Conservation (phyloP, 2,329 filamentous ascomycete species). For the Colletotrichum tropicale region DNA sequence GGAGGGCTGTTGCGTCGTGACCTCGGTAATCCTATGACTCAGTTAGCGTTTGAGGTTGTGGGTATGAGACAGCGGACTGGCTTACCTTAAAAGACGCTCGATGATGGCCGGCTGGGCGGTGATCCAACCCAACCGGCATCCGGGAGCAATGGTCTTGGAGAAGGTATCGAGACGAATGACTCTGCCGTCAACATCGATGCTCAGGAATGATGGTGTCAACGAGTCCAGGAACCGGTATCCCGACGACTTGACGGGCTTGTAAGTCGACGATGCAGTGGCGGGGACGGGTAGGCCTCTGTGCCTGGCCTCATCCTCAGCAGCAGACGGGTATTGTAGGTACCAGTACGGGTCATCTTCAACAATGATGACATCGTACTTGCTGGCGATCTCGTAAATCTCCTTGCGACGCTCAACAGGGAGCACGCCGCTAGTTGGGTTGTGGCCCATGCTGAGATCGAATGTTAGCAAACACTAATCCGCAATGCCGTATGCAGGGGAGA, state of each 20-base stretch:
- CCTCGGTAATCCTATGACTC: conserved; percentile 71
- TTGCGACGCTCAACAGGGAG: conserved; percentile 75
- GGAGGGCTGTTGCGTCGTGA: conserved; percentile 80
- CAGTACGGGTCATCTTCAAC: conserved; percentile 96
- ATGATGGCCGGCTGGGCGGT: conserved; percentile 81
- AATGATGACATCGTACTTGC: conserved; percentile 87
- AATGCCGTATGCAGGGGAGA: neutral
- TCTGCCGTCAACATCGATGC: conserved; percentile 81
- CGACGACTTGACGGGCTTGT: conserved; percentile 43
- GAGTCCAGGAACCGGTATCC: conserved; percentile 84
- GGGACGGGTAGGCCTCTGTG: conserved; percentile 40
- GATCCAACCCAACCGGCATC: conserved; percentile 89
- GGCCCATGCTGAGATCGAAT: conserved; percentile 53
- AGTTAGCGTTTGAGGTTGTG: neutral
- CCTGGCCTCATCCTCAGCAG: conserved; percentile 56
- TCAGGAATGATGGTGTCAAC: conserved; percentile 81
- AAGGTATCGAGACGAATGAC: conserved; percentile 93
- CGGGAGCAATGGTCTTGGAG: conserved; percentile 90
- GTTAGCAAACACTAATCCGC: conserved; percentile 17
- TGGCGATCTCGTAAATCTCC: conserved; percentile 81
- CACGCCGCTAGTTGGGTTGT: conserved; percentile 84
- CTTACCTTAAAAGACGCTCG: conserved; percentile 64
- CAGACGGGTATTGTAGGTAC: conserved; percentile 88
- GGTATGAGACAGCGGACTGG: neutral
- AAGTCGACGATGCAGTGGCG: conserved; percentile 24